A percentile compares a stretch with the other conserved stretches of the same genome.
Conservation (phyloP, 2,329 filamentous ascomycete genomes). For the Cercospora sojina region DNA sequence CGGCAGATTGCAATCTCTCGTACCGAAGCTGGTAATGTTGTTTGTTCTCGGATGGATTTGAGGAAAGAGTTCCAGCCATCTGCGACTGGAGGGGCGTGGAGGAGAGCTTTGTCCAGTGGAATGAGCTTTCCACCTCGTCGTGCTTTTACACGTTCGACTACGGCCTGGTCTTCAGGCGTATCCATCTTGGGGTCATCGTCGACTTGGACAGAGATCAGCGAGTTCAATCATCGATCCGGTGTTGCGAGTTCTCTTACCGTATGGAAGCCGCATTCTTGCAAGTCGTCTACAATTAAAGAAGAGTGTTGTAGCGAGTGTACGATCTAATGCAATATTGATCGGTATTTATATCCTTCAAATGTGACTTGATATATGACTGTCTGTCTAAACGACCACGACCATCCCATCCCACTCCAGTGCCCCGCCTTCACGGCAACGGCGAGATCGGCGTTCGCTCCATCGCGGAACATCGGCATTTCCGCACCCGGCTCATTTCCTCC, state of each 20-base stretch:
- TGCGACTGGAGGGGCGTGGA: conserved; percentile 56
- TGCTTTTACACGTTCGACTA: conserved; percentile 52
- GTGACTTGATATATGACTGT: neutral
- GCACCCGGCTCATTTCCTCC: neutral
- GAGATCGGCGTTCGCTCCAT: neutral
- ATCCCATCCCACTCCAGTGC: neutral
- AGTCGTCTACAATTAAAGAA: neutral
- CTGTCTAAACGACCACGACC: neutral
- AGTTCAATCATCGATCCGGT: neutral
- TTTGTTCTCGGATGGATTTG: conserved; percentile 55
- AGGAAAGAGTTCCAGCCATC: conserved; percentile 61
- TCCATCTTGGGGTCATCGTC: conserved; percentile 51
- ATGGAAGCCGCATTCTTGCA: conserved; percentile 54
- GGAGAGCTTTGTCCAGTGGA: conserved; percentile 54
- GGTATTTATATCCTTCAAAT: neutral
- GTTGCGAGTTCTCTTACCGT: conserved; percentile 33
- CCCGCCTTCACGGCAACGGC: neutral
- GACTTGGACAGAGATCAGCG: conserved; percentile 26
- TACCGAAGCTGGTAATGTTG: conserved; percentile 51
- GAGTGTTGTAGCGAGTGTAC: neutral
- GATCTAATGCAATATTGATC: neutral
- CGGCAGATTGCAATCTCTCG: conserved; percentile 79
- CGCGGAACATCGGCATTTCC: neutral
- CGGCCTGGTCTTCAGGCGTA: conserved; percentile 49
- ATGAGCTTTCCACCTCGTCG: conserved; percentile 53